Percentiles rank a stretch among this genome's conserved stretches.
These are phyloP conservation scores for Juglanconis juglandina DNA, from an alignment of 2,329 filamentous ascomycete species.

Conservation along the genomic window DNA sequence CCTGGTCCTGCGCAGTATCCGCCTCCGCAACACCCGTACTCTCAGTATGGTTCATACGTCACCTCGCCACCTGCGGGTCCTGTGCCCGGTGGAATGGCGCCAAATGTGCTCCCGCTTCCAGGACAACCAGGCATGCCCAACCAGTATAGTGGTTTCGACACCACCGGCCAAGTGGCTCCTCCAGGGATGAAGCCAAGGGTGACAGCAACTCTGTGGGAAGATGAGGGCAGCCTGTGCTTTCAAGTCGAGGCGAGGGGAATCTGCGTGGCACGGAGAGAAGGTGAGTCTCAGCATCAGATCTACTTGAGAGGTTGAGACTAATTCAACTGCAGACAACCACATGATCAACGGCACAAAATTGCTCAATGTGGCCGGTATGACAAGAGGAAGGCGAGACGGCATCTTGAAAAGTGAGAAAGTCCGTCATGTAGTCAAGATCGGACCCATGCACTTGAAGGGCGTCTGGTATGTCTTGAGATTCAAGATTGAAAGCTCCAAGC, in stretches of 20 bases:
- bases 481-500: neutral
- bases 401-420: conserved; percentile 98
- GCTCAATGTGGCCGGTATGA: conserved; percentile 97
- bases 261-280: conserved; percentile 90
- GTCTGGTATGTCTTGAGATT: conserved; percentile 69
- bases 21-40: conserved; percentile 54
- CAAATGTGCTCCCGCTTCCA: conserved; percentile 70
- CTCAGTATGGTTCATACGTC: conserved; percentile 67
- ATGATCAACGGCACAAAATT: conserved; percentile 99
- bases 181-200: conserved; percentile 95
- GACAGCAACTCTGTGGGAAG: conserved; percentile 95
- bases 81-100: conserved; percentile 65
- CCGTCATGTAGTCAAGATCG: conserved; percentile 96
- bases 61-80: conserved; percentile 74
- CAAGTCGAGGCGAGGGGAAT: conserved; percentile 96
- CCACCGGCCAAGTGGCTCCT: conserved; percentile 87
- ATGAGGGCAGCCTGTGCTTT: conserved; percentile 95
- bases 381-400: conserved; percentile 86
- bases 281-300: conserved; percentile 42
- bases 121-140: conserved; percentile 53
- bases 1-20: conserved; percentile 68
- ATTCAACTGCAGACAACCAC: conserved; percentile 69
- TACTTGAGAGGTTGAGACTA: neutral
- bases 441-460: conserved; percentile 97
- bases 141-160: conserved; percentile 66